phyloP scores from a whole-genome alignment of 1,284 basidiomycete species.

The Tilletia caries region DNA sequence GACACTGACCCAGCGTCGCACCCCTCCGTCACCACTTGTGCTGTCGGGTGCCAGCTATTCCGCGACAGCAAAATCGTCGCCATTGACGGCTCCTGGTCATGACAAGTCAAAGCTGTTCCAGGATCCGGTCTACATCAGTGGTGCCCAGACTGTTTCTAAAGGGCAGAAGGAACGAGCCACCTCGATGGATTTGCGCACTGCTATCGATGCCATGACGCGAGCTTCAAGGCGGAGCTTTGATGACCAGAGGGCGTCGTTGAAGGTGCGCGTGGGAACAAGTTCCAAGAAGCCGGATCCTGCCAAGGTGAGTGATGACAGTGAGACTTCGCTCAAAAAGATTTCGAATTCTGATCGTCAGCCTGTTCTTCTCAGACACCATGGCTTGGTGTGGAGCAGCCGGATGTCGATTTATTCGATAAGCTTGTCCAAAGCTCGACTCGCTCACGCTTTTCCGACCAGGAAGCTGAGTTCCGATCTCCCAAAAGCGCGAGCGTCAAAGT shows the following conservation, averaged over 20 bases:
- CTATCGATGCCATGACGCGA: background rate
- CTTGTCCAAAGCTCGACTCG: background rate
- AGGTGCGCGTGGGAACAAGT: background rate
- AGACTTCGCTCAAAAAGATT: too few relatives aligned
- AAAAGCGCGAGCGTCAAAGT: background rate
- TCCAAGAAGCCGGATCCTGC: background rate
- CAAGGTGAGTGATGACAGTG: constrained; percentile 5
- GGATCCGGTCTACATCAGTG: background rate
- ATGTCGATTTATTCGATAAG: constrained; percentile 16
- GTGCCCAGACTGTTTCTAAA: background rate
- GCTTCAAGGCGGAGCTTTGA: constrained; percentile 14
- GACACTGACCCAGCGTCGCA: background rate
- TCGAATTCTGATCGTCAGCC: too few relatives aligned
- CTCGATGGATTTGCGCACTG: background rate
- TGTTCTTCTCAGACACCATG: background rate
- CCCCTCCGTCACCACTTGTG: background rate
- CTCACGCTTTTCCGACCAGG: background rate
- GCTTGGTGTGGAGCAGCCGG: background rate
- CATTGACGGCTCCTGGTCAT: background rate
- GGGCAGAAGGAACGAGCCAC: background rate
- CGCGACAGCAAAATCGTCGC: background rate
- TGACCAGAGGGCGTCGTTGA: constrained; percentile 15
- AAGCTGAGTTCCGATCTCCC: background rate
- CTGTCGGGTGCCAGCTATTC: background rate
- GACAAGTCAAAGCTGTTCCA: background rate